Base-by-base conservation (phyloP, 163 green algal species). In the Chlamydomonas reinhardtii region DNA sequence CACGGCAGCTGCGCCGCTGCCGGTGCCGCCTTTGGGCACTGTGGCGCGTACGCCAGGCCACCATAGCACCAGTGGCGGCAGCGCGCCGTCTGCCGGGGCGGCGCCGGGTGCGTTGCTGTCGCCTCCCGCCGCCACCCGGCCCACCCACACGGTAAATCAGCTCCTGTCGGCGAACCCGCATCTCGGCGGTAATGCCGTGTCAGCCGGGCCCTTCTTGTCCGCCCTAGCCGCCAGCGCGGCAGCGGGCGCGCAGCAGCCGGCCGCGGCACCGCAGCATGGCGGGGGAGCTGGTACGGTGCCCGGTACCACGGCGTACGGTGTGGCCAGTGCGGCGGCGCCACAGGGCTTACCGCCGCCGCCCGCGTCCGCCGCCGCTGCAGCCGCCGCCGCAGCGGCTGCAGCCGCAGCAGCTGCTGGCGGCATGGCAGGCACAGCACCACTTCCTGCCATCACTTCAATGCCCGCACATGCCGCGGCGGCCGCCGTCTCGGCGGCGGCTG, bases 181-280 rank as follows among this genome's bases (percentile, higher is more conserved):
- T 2, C 62, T 83, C 5, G 74, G 32, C 2, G 32, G 32, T 22
- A 82, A 54, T 72, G 8, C 39, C 39, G 5, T 48, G 39, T 62
- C 75, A 8, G 35, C 62, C 1, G 32, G 34, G 52, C 76, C 76
- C 4, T 32, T 83, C 25, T 24, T 84, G 5, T 65, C 76, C 24
- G 76, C 76, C 5, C 76, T 84, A 14, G 76, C 64, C 24, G 64
- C 62, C 37, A 43, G 56, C 54, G 65, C 76, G 25, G 76, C 76
- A 19, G 76, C 59, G 48, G 48, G 48, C 74, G 39, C 39, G 24
- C 74, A 82, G 34, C 59, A 82, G 56, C 37, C 37, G 20, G 19
- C 48, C 11, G 11, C 48, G 6, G 48, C 12, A 17, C n/a, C n/a
- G n/a, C n/a, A n/a, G n/a, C n/a, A n/a, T n/a, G n/a, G n/a, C n/a